These are phyloP conservation scores for Prorocentrum cordatum DNA, from an alignment of 169 alveolate species.

Conservation along the genomic window DNA sequence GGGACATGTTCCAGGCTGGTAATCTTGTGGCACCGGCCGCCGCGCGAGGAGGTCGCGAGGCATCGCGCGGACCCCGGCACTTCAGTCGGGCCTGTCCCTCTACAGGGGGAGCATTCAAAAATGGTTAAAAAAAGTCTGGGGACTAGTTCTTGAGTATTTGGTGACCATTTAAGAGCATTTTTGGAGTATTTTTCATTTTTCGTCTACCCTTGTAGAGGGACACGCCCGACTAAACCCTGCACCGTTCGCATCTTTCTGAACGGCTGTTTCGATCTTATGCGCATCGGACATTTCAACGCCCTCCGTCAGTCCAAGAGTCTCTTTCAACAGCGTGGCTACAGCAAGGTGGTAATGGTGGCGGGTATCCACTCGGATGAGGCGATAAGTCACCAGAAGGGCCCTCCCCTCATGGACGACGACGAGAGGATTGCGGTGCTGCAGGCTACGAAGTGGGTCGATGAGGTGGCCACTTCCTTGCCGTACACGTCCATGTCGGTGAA, in stretches of 20 bases:
- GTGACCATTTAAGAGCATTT: too few relatives aligned
- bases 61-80: slow-evolving; percentile 14
- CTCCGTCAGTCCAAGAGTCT: slow-evolving; percentile 44
- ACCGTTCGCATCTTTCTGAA: slow-evolving; percentile 36
- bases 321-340: slow-evolving; percentile 35
- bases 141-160: too few relatives aligned
- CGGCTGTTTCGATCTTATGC: slow-evolving; percentile 54
- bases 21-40: slow-evolving; percentile 50
- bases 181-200: too few relatives aligned
- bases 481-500: neutral
- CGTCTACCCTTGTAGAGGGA: too few relatives aligned
- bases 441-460: slow-evolving; percentile 64
- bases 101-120: too few relatives aligned
- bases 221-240: too few relatives aligned
- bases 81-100: too few relatives aligned
- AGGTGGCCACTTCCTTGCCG: slow-evolving; percentile 37
- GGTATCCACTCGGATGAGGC: slow-evolving; percentile 51
- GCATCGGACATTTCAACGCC: slow-evolving; percentile 51
- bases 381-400: slow-evolving; percentile 25
- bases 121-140: too few relatives aligned
- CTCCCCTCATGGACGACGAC: slow-evolving; percentile 39
- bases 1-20: too few relatives aligned
- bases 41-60: slow-evolving; percentile 5
- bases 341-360: slow-evolving; percentile 58
- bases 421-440: slow-evolving; percentile 49